Percentiles rank a stretch among this genome's conserved stretches.
Conservation (phyloP, 78 protist genomes). For the Dictyostelium purpureum region DNA sequence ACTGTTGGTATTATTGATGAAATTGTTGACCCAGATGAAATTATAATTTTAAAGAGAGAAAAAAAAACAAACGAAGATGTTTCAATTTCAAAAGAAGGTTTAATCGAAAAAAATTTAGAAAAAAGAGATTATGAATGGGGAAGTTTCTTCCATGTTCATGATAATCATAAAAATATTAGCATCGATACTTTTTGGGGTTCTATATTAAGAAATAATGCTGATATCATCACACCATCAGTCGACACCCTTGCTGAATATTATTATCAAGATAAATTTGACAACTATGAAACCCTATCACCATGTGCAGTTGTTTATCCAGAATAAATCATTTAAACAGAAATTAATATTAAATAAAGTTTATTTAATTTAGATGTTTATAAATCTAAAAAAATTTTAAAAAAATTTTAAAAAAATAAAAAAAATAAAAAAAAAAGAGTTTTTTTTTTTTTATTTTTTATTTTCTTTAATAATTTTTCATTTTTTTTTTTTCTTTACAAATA, state of each 20-base stretch:
- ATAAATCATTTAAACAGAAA: too few species aligned
- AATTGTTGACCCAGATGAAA: conserved; percentile 44
- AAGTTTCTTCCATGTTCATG: conserved; percentile 43
- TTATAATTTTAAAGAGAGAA: conserved; percentile 9
- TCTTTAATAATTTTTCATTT: too few species aligned
- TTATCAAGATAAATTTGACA: conserved; percentile 32
- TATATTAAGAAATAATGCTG: conserved; percentile 35
- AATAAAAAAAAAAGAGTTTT: too few species aligned
- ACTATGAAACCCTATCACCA: conserved; percentile 10
- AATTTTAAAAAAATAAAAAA: too few species aligned
- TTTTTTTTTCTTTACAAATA: too few species aligned
- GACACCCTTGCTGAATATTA: conserved; percentile 52
- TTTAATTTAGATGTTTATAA: too few species aligned
- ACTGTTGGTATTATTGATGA: conserved; percentile 70
- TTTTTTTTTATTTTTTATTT: too few species aligned
- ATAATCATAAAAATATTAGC: not conserved
- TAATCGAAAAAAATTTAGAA: not conserved
- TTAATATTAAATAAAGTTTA: too few species aligned
- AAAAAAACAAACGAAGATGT: not conserved
- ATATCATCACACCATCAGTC: conserved; percentile 18
- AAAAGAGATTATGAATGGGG: conserved; percentile 50
- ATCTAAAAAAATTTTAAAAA: too few species aligned
- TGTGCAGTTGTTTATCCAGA: conserved; percentile 64
- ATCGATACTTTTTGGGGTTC: conserved; percentile 44
- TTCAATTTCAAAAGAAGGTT: not conserved